Evolutionary conservation across 805 yeast species (phyloP), one percentile per base, ranked within the genome.

Genomic region (Wickerhamiella australiensis): DNA sequence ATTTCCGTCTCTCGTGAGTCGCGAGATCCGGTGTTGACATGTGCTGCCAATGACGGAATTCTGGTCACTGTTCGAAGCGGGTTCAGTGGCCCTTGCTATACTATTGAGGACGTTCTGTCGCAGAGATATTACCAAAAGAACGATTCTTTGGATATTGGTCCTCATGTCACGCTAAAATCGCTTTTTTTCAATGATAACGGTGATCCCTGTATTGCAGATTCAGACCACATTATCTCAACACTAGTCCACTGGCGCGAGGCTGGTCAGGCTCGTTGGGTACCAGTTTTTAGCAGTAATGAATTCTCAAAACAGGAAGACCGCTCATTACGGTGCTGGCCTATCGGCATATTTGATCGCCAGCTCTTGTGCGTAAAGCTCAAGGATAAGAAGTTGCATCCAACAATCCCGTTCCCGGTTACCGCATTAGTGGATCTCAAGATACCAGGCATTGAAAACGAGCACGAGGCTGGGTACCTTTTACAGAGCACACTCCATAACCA

Each of bases 181-280:
- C 62, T 85, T n/a, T 87, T 92, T 60, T 92, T 90, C 69, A 82
- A 85, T 40, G 80, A 80, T 42, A 80, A 76, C 58, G 95, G 95
- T 18, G 96, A 90, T 63, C 98, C 98, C 0, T 83, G 92, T 54
- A 63, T 88, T 5, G 82, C 80, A 50, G 95, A 94, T n/a, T 69
- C 72, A 27, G 87, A 81, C 54, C 86, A 86, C 53, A 74, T 79
- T 9, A 69, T 92, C 35, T 64, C 83, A 27, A 76, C 85, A 0
- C 68, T 92, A 18, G 71, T 80, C 21, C 77, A 80, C 55, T 90
- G 96, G 95, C 72, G 96, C 57, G 76, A 74, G 20, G 70, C 82
- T 0, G 64, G 73, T 31, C 92, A 87, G 61, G 79, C 94, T 2
- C 72, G 79, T 53, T 90, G 97, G 96, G 70, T 85, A 11, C 97